Conservation (phyloP, 2,329 filamentous ascomycete species). For the Dendryphion nanum region DNA sequence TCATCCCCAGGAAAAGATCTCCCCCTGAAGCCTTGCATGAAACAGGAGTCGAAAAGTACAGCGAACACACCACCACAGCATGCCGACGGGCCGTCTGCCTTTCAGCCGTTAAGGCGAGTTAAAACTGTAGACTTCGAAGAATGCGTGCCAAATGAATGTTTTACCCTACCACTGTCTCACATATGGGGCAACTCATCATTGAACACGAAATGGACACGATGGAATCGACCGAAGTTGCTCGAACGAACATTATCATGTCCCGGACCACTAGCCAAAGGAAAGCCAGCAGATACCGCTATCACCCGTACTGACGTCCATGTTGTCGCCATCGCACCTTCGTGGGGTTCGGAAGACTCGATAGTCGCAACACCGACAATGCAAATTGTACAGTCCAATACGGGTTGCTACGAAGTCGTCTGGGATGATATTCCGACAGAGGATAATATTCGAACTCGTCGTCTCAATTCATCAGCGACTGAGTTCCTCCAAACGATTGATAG, state of each 20-base stretch:
- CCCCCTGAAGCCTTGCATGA: constrained; percentile 29
- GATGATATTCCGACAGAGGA: constrained; percentile 21
- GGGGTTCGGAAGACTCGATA: constrained; percentile 1
- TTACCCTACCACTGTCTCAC: background rate
- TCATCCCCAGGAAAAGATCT: background rate
- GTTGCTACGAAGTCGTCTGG: constrained; percentile 32
- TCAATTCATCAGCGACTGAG: constrained; percentile 18
- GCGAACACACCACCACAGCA: constrained; percentile 12
- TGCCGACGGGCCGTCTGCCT: constrained; percentile 16
- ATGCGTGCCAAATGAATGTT: constrained; percentile 1
- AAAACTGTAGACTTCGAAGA: constrained; percentile 34
- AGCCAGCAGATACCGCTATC: constrained; percentile 23
- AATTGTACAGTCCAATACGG: constrained; percentile 25
- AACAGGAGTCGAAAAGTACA: constrained; percentile 22
- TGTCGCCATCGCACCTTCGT: constrained; percentile 24
- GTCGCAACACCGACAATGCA: constrained; percentile 35
- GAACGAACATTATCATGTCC: constrained; percentile 7
- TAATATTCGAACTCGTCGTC: constrained; percentile 5
- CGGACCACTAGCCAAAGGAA: constrained; percentile 17
- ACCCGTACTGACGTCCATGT: constrained; percentile 37
- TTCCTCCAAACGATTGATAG: no score
- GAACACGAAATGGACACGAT: background rate
- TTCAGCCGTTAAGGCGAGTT: no score
- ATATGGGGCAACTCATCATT: background rate
- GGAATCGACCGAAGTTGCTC: background rate